These are phyloP conservation scores for Paramarasmius palmivorus DNA, from an alignment of 1,284 basidiomycete species.

Conservation along the genomic window DNA sequence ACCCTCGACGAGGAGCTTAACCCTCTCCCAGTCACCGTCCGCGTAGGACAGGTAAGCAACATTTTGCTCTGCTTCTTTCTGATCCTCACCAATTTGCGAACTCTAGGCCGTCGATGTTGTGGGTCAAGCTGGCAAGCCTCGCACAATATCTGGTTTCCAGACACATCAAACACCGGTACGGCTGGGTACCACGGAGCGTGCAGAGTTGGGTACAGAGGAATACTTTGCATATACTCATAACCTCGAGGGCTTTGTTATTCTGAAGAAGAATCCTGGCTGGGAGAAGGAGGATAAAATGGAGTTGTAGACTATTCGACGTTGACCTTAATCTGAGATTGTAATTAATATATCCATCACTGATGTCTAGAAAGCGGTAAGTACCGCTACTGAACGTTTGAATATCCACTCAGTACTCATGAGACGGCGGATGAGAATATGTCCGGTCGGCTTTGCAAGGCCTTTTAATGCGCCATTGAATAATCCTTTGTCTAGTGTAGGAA, in stretches of 20 bases:
- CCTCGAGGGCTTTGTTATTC: constrained; percentile 87
- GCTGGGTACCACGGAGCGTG: constrained; percentile 90
- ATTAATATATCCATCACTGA: too few species aligned
- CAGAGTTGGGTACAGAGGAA: constrained; percentile 96
- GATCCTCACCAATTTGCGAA: constrained; percentile 8
- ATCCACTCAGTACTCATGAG: too few species aligned
- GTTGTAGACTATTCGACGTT: constrained; percentile 52
- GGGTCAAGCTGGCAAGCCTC: constrained; percentile 88
- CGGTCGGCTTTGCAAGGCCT: too few species aligned
- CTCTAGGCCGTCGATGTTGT: constrained; percentile 83
- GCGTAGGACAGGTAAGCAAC: constrained; percentile 82
- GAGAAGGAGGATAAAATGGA: constrained; percentile 85
- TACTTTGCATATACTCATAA: constrained; percentile 89
- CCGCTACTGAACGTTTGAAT: too few species aligned
- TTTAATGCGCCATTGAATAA: too few species aligned
- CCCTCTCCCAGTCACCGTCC: constrained; percentile 85
- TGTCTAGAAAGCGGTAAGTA: too few species aligned
- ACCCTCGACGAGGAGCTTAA: constrained; percentile 93
- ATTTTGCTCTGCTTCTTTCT: constrained; percentile 4
- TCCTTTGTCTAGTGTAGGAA: too few species aligned
- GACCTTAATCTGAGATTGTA: too few species aligned
- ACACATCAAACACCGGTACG: constrained; percentile 97
- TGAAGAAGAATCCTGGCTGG: constrained; percentile 86
- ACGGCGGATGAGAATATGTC: too few species aligned
- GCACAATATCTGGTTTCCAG: constrained; percentile 94